Evolutionary conservation across 352 stramenopile genomes (phyloP).

Genomic region (Phytophthora tubulina): DNA sequence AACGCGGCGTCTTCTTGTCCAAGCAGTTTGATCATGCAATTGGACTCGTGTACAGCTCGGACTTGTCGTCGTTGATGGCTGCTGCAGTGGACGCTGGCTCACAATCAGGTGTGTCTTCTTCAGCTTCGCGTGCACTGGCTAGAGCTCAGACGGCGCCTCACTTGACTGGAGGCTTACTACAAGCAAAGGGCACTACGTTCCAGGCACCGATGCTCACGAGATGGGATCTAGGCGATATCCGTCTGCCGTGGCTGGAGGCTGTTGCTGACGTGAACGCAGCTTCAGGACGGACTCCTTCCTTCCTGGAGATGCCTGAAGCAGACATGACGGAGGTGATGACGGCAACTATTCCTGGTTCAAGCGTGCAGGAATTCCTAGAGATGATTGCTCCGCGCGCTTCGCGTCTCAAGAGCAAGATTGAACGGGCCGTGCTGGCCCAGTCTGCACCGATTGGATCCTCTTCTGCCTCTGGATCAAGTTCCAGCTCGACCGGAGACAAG

Average conservation of each 20-base stretch:
- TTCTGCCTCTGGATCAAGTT: not conserved
- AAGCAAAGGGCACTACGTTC: constrained; percentile 43
- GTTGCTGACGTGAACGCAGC: constrained; percentile 16
- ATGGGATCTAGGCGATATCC: constrained; percentile 41
- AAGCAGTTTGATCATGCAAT: constrained; percentile 81
- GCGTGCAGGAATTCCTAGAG: constrained; percentile 55
- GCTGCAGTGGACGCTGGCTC: constrained; percentile 6
- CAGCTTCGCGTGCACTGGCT: constrained; percentile 20
- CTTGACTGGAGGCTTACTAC: constrained; percentile 15
- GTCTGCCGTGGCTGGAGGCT: constrained; percentile 65
- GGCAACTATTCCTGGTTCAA: constrained; percentile 51
- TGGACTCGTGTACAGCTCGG: constrained; percentile 72
- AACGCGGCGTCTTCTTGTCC: constrained; percentile 62
- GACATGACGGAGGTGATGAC: constrained; percentile 66
- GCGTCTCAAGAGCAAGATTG: constrained; percentile 36
- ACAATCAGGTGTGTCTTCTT: constrained; percentile 16
- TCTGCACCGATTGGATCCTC: constrained; percentile 32
- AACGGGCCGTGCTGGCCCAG: constrained; percentile 3
- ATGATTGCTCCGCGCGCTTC: constrained; percentile 51
- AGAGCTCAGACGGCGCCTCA: constrained; percentile 34
- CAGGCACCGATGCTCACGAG: constrained; percentile 54
- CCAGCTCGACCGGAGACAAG: constrained; percentile 16
- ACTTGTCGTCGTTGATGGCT: constrained; percentile 62
- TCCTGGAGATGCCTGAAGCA: constrained; percentile 57
- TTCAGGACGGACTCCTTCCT: constrained; percentile 32